Percentiles rank a stretch among this genome's conserved stretches.
phyloP scores from a whole-genome alignment of 2,329 filamentous ascomycete species.

The Zasmidium citrigriseum region DNA sequence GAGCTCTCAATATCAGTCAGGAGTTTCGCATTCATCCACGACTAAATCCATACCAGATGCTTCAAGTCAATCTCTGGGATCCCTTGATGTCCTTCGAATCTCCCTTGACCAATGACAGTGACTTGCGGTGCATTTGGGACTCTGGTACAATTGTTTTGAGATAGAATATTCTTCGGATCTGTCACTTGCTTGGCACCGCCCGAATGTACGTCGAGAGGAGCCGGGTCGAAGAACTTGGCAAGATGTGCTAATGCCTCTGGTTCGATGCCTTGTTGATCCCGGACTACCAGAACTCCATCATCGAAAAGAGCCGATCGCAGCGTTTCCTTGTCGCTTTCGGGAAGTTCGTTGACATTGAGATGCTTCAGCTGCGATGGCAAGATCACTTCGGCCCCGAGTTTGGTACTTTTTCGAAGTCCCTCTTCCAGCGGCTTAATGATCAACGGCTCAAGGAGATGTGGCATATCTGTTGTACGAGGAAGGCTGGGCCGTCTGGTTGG shows the following conservation, averaged over 20 bases:
- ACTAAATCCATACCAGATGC: conserved; percentile 14
- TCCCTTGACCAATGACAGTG: conserved; percentile 24
- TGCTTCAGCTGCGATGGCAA: conserved; percentile 9
- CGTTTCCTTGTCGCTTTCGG: conserved; percentile 13
- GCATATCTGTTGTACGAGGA: no score
- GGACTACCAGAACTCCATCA: conserved; percentile 23
- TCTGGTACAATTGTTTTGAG: conserved; percentile 11
- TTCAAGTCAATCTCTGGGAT: conserved; percentile 22
- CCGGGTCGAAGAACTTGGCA: conserved; percentile 22
- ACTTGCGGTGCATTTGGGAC: conserved; percentile 23
- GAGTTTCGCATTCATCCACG: no score
- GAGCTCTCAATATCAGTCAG: background rate
- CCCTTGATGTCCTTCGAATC: conserved; percentile 20
- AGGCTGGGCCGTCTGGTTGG: no score
- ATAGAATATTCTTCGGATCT: conserved; percentile 12
- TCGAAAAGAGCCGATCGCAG: conserved; percentile 21
- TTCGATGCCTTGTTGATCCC: conserved; percentile 19
- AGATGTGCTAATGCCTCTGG: conserved; percentile 18
- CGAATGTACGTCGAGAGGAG: conserved; percentile 21
- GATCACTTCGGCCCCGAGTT: conserved; percentile 21
- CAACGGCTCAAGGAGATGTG: conserved; percentile 13
- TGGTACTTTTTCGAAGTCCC: conserved; percentile 14
- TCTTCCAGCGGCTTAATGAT: conserved; percentile 5
- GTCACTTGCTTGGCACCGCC: conserved; percentile 23
- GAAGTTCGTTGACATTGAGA: conserved; percentile 11